These are phyloP conservation scores for Phytophthora capsici DNA, from an alignment of 352 stramenopile species.

Conservation along the genomic window DNA sequence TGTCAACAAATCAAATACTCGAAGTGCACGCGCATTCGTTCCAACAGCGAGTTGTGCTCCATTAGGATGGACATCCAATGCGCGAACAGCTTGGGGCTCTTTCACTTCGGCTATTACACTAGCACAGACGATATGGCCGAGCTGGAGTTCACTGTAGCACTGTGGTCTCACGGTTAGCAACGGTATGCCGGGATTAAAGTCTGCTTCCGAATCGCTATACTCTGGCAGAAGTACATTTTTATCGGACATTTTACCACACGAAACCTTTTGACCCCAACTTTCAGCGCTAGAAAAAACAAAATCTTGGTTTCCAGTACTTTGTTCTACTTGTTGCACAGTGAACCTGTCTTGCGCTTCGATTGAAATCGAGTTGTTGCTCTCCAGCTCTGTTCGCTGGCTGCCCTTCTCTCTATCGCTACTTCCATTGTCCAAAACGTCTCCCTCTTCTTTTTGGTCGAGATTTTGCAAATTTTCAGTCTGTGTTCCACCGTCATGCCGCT, in stretches of 20 bases:
- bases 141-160: constrained; percentile 45
- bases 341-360: not conserved
- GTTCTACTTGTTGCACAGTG: not conserved
- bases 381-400: not conserved
- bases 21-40: constrained; percentile 64
- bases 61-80: constrained; percentile 49
- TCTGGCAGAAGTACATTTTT: not conserved
- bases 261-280: constrained; percentile 6
- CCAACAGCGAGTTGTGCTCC: constrained; percentile 60
- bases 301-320: not conserved
- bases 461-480: constrained; percentile 22
- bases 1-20: constrained; percentile 54
- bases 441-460: not conserved
- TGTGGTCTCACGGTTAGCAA: not conserved
- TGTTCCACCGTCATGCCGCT: constrained; percentile 8
- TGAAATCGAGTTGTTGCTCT: not conserved
- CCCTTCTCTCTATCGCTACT: not conserved
- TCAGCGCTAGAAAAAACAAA: not conserved
- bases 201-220: constrained; percentile 7
- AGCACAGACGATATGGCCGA: constrained; percentile 53
- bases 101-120: constrained; percentile 58
- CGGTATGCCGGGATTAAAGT: not conserved
- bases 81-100: constrained; percentile 63
- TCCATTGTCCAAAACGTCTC: not conserved
- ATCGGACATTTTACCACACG: not conserved